These are phyloP conservation scores for Gypsophila paniculata DNA, from an alignment of 179 eudicot genomes.

Conservation along the genomic window DNA sequence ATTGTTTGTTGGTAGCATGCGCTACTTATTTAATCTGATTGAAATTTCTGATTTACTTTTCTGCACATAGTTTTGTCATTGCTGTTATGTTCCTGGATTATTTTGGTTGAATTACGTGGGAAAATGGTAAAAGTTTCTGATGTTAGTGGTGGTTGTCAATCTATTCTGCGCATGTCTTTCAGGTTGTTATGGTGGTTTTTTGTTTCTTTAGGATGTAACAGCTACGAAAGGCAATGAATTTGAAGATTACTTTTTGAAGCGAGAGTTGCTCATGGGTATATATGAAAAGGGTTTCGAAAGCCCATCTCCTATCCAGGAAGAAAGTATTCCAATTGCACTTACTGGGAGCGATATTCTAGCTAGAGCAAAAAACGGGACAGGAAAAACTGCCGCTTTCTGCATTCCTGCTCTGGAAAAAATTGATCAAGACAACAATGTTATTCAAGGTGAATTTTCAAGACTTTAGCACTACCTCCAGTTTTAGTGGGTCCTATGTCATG, in stretches of 20 bases:
- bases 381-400: slow-evolving; percentile 85
- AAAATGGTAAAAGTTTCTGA: neutral
- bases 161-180: neutral
- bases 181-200: neutral
- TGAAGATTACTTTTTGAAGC: slow-evolving; percentile 89
- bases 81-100: neutral
- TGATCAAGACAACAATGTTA: slow-evolving; percentile 76
- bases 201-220: slow-evolving; percentile 68
- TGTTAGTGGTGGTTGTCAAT: neutral
- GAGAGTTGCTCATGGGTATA: slow-evolving; percentile 79
- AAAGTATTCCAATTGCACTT: slow-evolving; percentile 86
- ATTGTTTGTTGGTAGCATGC: no score
- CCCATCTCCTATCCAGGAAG: slow-evolving; percentile 93
- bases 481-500: neutral
- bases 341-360: slow-evolving; percentile 87
- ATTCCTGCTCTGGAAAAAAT: slow-evolving; percentile 80
- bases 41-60: neutral
- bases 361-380: slow-evolving; percentile 86
- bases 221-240: slow-evolving; percentile 98
- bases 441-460: slow-evolving; percentile 59
- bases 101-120: neutral
- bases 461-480: neutral
- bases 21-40: neutral
- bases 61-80: neutral
- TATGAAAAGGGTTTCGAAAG: slow-evolving; percentile 93